A percentile compares a stretch with the other conserved stretches of the same genome.
phyloP scores from a whole-genome alignment of 2,329 filamentous ascomycete genomes.

The Fusarium sp. region DNA sequence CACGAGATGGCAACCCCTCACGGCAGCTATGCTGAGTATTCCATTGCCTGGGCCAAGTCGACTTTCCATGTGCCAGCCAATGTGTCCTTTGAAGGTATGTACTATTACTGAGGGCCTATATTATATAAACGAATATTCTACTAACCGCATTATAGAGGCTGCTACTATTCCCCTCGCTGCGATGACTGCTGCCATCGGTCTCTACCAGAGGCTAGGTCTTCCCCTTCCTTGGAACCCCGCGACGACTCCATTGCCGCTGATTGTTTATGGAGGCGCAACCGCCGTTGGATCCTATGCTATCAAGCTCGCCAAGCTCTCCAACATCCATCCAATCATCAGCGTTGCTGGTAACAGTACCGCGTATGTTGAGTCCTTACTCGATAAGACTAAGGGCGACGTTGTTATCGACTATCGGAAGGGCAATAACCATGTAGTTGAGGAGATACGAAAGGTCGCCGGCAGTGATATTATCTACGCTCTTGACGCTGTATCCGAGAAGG shows the following conservation, averaged over 20 bases:
- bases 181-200: background rate
- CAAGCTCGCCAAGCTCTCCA: background rate
- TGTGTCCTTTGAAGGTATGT: too few species aligned
- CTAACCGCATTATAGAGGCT: too few species aligned
- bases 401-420: slow-evolving; percentile 1
- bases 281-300: background rate
- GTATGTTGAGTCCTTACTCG: background rate
- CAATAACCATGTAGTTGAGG: background rate
- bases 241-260: background rate
- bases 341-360: background rate
- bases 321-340: background rate
- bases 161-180: background rate
- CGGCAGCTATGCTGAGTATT: too few species aligned
- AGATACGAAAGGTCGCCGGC: background rate
- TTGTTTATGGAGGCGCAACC: background rate
- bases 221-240: background rate
- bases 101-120: too few species aligned
- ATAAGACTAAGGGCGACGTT: too few species aligned
- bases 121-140: too few species aligned
- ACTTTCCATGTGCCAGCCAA: too few species aligned
- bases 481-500: background rate
- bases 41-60: too few species aligned
- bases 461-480: background rate
- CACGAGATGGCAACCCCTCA: too few species aligned
- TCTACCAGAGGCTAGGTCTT: background rate